These are phyloP conservation scores for Phoma sp. DNA, from an alignment of 2,329 filamentous ascomycete genomes.

Conservation along the genomic window DNA sequence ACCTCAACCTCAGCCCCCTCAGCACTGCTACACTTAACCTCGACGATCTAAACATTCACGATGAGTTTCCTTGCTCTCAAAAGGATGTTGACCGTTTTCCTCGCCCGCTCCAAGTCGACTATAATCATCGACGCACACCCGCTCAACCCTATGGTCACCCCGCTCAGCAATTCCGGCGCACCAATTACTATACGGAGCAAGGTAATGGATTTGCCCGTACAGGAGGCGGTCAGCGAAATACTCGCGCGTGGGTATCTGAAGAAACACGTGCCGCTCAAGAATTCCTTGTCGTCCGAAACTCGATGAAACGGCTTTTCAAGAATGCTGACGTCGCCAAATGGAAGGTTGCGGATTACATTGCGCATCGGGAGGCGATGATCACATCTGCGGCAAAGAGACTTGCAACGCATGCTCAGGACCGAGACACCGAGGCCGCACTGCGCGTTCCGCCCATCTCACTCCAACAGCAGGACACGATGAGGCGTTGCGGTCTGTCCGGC, in stretches of 20 bases:
- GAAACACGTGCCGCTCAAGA: slow-evolving; percentile 37
- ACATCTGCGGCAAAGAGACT: slow-evolving; percentile 26
- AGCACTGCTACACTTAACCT: slow-evolving; percentile 24
- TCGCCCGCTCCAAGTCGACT: slow-evolving; percentile 13
- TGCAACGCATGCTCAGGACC: slow-evolving; percentile 19
- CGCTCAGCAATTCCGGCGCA: neutral
- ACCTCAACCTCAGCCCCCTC: slow-evolving; percentile 16
- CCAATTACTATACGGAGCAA: neutral
- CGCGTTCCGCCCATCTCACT: slow-evolving; percentile 12
- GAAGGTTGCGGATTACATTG: slow-evolving; percentile 42
- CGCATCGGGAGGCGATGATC: slow-evolving; percentile 38
- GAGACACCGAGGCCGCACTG: slow-evolving; percentile 18
- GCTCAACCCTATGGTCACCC: neutral
- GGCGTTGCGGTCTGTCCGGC: slow-evolving; percentile 26
- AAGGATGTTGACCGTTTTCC: slow-evolving; percentile 9
- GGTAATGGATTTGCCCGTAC: neutral
- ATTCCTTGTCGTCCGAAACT: slow-evolving; percentile 42
- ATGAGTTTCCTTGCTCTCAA: neutral
- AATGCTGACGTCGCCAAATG: slow-evolving; percentile 43
- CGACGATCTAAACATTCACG: slow-evolving; percentile 15
- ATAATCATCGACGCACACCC: neutral
- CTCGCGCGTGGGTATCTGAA: slow-evolving; percentile 36
- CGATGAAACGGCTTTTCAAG: slow-evolving; percentile 46
- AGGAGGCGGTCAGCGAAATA: slow-evolving; percentile 16
- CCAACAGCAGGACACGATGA: slow-evolving; percentile 20